Conservation (phyloP, 2,329 filamentous ascomycete species). For the Ascomycota sp. region DNA sequence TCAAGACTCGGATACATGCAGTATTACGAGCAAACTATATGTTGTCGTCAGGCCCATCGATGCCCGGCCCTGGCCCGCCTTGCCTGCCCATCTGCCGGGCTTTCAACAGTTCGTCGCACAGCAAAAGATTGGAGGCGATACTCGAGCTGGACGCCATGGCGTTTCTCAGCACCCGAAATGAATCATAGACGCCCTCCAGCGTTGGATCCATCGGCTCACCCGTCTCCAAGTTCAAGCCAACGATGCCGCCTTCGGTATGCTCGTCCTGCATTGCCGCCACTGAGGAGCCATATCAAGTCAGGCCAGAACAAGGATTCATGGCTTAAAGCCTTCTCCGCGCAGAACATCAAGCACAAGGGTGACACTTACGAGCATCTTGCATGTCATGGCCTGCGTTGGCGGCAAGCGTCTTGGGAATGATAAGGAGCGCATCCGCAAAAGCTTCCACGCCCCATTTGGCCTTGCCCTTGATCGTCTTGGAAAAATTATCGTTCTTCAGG, state of each 20-base stretch:
- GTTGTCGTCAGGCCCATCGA: too few relatives aligned
- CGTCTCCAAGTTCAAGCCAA: conserved; percentile 69
- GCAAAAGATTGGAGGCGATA: conserved; percentile 82
- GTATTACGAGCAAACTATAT: too few relatives aligned
- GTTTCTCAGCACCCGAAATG: conserved; percentile 86
- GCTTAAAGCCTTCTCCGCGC: background rate
- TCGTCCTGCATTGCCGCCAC: conserved; percentile 80
- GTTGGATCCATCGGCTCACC: conserved; percentile 91
- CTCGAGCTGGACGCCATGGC: conserved; percentile 83
- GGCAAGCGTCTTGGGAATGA: conserved; percentile 94
- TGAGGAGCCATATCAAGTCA: conserved; percentile 14
- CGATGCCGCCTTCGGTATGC: conserved; percentile 60
- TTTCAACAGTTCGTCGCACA: conserved; percentile 95
- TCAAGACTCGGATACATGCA: too few relatives aligned
- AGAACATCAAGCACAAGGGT: background rate
- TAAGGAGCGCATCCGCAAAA: conserved; percentile 81
- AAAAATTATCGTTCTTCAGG: conserved; percentile 69
- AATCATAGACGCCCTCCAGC: conserved; percentile 84
- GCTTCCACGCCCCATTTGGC: conserved; percentile 89
- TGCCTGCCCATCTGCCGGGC: conserved; percentile 77
- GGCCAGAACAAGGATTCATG: background rate
- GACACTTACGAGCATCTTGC: conserved; percentile 67
- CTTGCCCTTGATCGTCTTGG: conserved; percentile 89
- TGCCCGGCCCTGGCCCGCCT: conserved; percentile 36
- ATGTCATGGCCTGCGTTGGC: conserved; percentile 94